A percentile compares a stretch with the other conserved stretches of the same genome.
These are phyloP conservation scores for Neotropicomus parvogracilis DNA, from an alignment of 1,284 basidiomycete genomes.

Conservation along the genomic window DNA sequence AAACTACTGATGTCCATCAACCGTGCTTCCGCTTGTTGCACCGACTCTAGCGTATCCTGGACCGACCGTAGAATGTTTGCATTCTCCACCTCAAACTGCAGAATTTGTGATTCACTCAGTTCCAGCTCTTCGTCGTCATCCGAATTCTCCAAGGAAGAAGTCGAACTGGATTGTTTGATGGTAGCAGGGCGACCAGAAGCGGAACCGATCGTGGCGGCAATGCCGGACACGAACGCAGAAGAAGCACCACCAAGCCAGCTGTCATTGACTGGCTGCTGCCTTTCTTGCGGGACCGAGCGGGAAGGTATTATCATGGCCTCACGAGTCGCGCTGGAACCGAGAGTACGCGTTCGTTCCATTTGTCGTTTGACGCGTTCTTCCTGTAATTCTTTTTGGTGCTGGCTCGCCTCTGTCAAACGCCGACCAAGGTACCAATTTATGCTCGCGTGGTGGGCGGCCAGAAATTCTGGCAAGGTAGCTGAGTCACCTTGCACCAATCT, in stretches of 20 bases:
- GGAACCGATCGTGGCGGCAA: slow-evolving; percentile 64
- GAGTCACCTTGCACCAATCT: slow-evolving; percentile 60
- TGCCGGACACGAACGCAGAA: slow-evolving; percentile 50
- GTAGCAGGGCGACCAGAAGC: slow-evolving; percentile 33
- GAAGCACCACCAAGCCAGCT: slow-evolving; percentile 68
- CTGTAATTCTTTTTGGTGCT: slow-evolving; percentile 81
- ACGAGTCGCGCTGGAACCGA: slow-evolving; percentile 68
- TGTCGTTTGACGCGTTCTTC: slow-evolving; percentile 83
- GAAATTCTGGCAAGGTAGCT: slow-evolving; percentile 59
- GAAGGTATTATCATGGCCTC: slow-evolving; percentile 48
- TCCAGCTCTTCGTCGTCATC: slow-evolving; percentile 72
- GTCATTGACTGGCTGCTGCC: slow-evolving; percentile 30
- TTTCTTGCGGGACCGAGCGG: slow-evolving; percentile 18
- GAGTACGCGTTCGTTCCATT: slow-evolving; percentile 69
- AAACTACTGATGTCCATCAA: slow-evolving; percentile 87
- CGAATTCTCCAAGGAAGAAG: slow-evolving; percentile 40
- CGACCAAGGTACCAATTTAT: slow-evolving; percentile 84
- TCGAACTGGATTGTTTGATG: slow-evolving; percentile 24
- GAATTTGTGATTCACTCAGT: slow-evolving; percentile 78
- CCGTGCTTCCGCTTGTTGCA: slow-evolving; percentile 85
- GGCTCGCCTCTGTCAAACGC: slow-evolving; percentile 72
- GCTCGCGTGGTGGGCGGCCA: slow-evolving; percentile 78
- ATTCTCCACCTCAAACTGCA: slow-evolving; percentile 89
- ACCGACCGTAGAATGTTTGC: slow-evolving; percentile 78
- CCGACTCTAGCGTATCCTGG: slow-evolving; percentile 79